phyloP scores from a whole-genome alignment of 1,284 basidiomycete species.

The Cutaneotrichosporon sp. region DNA sequence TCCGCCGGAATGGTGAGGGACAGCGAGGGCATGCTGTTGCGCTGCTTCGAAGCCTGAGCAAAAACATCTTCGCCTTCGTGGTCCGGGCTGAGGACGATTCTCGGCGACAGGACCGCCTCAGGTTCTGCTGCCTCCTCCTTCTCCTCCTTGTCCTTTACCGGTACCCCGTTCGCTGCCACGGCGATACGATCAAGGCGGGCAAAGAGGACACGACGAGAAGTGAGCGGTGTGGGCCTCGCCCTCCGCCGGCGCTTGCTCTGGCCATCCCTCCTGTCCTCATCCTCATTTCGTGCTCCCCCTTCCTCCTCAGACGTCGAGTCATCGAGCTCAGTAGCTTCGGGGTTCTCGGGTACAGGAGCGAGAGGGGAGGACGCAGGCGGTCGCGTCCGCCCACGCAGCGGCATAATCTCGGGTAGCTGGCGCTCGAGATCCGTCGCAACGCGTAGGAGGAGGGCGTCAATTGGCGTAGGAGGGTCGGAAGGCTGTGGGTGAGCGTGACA shows the following conservation, averaged over 20 bases:
- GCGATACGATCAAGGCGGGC: conserved; percentile 9
- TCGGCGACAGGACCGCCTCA: conserved; percentile 20
- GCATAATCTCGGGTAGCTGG: conserved; percentile 26
- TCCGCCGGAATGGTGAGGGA: conserved; percentile 20
- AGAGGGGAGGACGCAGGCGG: conserved; percentile 26
- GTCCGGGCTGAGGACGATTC: conserved; percentile 28
- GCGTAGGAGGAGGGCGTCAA: conserved; percentile 33
- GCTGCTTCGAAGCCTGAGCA: conserved; percentile 3
- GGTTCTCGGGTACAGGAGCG: conserved; percentile 4
- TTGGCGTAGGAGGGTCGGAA: conserved; percentile 22
- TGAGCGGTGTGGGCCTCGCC: conserved; percentile 1
- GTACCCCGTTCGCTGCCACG: not conserved
- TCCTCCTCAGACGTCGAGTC: conserved; percentile 10
- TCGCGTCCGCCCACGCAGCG: conserved; percentile 26
- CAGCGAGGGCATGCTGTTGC: conserved; percentile 16
- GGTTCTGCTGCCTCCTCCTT: conserved; percentile 1
- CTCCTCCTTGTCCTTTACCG: conserved; percentile 14
- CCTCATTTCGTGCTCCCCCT: not conserved
- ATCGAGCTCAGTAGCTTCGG: not conserved
- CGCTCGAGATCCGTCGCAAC: conserved; percentile 42
- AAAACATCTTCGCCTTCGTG: not conserved
- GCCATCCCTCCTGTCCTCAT: not conserved
- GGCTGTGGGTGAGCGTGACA: conserved; percentile 15
- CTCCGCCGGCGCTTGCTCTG: not conserved
- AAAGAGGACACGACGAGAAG: conserved; percentile 12